Evolutionary conservation across 768 basidiomycete species (phyloP).

Genomic region (Suillus decipiens): DNA sequence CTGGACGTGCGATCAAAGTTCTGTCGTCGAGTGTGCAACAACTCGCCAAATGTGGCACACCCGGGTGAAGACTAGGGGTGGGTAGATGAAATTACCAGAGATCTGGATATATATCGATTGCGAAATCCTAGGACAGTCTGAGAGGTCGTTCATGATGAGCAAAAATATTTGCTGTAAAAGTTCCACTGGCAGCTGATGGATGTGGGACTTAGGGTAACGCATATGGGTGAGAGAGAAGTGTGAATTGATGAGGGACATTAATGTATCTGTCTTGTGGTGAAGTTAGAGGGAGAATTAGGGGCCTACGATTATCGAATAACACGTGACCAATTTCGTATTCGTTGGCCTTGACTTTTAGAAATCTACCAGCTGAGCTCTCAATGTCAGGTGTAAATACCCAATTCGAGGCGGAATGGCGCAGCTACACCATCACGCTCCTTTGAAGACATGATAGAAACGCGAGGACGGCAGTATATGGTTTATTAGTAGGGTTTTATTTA

Average conservation of each 20-base stretch:
- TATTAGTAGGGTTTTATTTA: too few relatives aligned
- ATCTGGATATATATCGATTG: background rate
- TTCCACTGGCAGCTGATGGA: background rate
- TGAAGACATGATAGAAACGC: too few relatives aligned
- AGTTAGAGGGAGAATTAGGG: background rate
- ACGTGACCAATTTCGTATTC: too few relatives aligned
- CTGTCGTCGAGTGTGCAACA: background rate
- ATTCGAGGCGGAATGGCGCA: too few relatives aligned
- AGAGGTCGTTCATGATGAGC: background rate
- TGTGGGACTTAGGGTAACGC: background rate
- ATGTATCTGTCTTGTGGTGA: background rate
- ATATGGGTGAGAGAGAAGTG: background rate
- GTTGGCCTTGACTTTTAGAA: too few relatives aligned
- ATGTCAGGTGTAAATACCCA: too few relatives aligned
- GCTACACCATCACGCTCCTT: too few relatives aligned
- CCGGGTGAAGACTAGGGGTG: background rate
- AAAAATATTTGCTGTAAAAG: background rate
- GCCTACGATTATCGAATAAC: too few relatives aligned
- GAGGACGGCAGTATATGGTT: too few relatives aligned
- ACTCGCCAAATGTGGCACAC: background rate
- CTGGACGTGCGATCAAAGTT: background rate
- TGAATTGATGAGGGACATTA: background rate
- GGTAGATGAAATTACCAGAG: background rate
- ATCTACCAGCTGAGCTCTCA: too few relatives aligned
- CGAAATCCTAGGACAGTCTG: background rate